Base-by-base conservation (phyloP, 169 alveolate genomes). In the Sarcocystis neurona region DNA sequence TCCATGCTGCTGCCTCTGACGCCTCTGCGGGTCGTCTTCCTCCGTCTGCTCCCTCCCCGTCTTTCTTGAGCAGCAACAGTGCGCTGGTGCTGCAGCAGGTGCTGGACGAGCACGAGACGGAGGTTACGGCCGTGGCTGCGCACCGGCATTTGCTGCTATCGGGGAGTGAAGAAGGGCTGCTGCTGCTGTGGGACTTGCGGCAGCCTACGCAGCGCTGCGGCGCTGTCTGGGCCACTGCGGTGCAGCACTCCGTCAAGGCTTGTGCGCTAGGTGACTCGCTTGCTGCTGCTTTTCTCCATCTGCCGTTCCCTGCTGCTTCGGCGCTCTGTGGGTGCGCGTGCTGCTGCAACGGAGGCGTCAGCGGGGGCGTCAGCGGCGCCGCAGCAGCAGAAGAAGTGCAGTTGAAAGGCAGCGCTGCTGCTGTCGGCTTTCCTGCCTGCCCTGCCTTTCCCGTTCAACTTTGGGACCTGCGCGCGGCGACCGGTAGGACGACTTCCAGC, bases 181-280 rank as follows among this genome's bases (percentile, higher is more conserved):
- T 89, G 74, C 80, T 89, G 50, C 86, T 89, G 23, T 89, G 74
- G 74, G 92, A 89, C 58, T 23, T 77, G 44, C 92, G 92, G 2
- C 56, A 39, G 5, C 82, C 82, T 15, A 39, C 82, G 23, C 82
- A 72, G 82, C 82, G 82, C 34, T 72, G 43, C 8, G 82, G 82
- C 30, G 58, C 82, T 0, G 82, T 72, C 56, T 72, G 82, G 82
- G 56, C 58, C 56, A 39, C 56, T 10, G 58, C 82, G 0, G 82
- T 48, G 1, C 47, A 39, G 20, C 58, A 47, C 39, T 53, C 82
- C 27, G 46, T 72, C 6, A 6, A 72, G 58, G 15, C 82, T 4
- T 72, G 82, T 18, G 82, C 20, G 23, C 20, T 72, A 47, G 34
- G 56, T n/a, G 82, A 72, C 23, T 72, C 23, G 56, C 8, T 53